phyloP scores from a whole-genome alignment of 1,284 basidiomycete genomes.

The Cronartium ribicola region DNA sequence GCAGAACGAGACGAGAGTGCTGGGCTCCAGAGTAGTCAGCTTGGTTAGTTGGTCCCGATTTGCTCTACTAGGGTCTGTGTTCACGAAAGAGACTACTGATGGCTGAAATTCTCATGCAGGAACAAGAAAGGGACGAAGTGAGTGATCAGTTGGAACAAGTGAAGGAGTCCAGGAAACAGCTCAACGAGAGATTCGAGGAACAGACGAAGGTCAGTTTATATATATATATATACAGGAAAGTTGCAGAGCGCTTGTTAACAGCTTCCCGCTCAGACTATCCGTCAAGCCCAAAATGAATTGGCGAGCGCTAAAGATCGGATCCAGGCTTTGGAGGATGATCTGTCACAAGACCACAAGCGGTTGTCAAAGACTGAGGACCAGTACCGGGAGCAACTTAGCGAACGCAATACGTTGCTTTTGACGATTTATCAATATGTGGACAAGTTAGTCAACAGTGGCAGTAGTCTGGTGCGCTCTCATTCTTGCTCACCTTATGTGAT shows the following conservation, averaged over 20 bases:
- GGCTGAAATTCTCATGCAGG: not conserved
- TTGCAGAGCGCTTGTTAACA: constrained; percentile 4
- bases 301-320: constrained; percentile 64
- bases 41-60: constrained; percentile 53
- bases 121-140: constrained; percentile 47
- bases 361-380: constrained; percentile 68
- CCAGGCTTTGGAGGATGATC: constrained; percentile 70
- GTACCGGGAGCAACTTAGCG: constrained; percentile 81
- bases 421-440: constrained; percentile 94
- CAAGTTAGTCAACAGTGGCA: constrained; percentile 62
- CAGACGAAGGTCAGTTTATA: constrained; percentile 44
- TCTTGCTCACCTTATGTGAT: constrained; percentile 49
- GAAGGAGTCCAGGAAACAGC: constrained; percentile 46
- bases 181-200: constrained; percentile 49
- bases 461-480: constrained; percentile 59
- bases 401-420: constrained; percentile 81
- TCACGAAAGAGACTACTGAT: not conserved
- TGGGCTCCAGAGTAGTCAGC: constrained; percentile 57
- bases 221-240: constrained; percentile 39
- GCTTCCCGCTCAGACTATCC: constrained; percentile 42
- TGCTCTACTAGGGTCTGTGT: not conserved
- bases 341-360: constrained; percentile 76
- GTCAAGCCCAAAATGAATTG: constrained; percentile 54
- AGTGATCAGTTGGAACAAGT: constrained; percentile 48
- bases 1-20: constrained; percentile 59